Percentiles rank a stretch among this genome's conserved stretches.
phyloP scores from a whole-genome alignment of 345 rosid species.

The Barbarea vulgaris region DNA sequence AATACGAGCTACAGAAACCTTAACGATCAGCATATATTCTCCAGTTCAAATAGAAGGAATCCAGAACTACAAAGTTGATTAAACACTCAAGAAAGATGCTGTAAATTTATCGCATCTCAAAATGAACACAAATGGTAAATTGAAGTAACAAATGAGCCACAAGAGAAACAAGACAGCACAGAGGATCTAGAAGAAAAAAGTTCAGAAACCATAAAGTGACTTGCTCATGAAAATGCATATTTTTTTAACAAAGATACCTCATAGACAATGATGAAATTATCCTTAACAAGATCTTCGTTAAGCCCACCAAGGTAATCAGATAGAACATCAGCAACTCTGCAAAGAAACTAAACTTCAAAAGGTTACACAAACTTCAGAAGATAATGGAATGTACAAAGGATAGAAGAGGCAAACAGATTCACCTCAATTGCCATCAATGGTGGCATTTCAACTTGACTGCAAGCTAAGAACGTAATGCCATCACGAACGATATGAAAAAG shows the following conservation, averaged over 20 bases:
- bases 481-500: constrained; percentile 84
- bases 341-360: constrained; percentile 65
- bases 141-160: background rate
- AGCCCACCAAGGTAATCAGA: constrained; percentile 91
- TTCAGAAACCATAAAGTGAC: background rate
- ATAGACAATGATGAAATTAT: constrained; percentile 92
- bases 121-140: background rate
- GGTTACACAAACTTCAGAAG: constrained; percentile 27
- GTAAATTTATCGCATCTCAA: background rate
- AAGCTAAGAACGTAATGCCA: constrained; percentile 89
- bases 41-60: background rate
- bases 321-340: constrained; percentile 89
- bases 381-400: constrained; percentile 6
- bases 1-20: background rate
- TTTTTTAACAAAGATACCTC: constrained; percentile 56
- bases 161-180: constrained; percentile 5
- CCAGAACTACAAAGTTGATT: background rate
- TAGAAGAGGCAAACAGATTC: constrained; percentile 7
- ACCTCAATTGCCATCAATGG: constrained; percentile 98
- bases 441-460: constrained; percentile 98
- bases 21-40: background rate
- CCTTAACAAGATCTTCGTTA: constrained; percentile 90
- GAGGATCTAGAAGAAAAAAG: background rate
- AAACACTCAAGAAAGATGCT: background rate
- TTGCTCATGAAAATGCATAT: background rate